Evolutionary conservation across 768 basidiomycete species (phyloP), one percentile per base, ranked within the genome.

Genomic region (Cubamyces sp.): DNA sequence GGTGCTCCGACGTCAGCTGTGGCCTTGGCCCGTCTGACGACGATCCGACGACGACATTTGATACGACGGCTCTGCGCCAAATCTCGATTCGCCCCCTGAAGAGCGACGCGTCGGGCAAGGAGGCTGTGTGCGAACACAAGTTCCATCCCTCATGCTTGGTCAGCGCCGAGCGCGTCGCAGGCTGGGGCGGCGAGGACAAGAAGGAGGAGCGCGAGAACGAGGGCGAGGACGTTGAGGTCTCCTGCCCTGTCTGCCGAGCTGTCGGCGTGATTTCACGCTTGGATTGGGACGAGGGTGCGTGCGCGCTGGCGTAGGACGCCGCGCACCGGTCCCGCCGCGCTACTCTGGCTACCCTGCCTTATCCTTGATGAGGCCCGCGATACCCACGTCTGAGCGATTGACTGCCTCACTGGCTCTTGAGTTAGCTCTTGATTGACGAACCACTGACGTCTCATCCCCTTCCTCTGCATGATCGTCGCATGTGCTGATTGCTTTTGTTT

Each of bases 61-160:
- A 70, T 53, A 51, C 62, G 8, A 46, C 65, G n/a, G 43, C 55
- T 12, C 53, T 68, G 19, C 55, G 70, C 51, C 62, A 74, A 64
- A 69, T 85, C 53, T 64, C 65, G 21, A 80, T 85, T 39, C 71
- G 74, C 18, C 68, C 70, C 28, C 52, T 64, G 34, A 67, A 56
- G 49, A 65, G 56, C 18, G 57, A 54, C 14, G 65, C 61, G 15
- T 69, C 68, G 21, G 70, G 66, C 42, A 59, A 41, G 39, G 62
- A 66, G 41, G 63, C 61, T n/a, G 77, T 83, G 55, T 92, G 91
- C 67, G 62, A 70, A 39, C 91, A 93, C 73, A 75, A 69, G 47
- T 92, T 92, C 80, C 91, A 93, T 68, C 81, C 84, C 9, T 73
- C 84, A 57, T 93, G 91, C 73, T 69, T 93, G 42, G 90, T 93